phyloP scores from a whole-genome alignment of 768 basidiomycete species.

The Pulveroboletus sp. region DNA sequence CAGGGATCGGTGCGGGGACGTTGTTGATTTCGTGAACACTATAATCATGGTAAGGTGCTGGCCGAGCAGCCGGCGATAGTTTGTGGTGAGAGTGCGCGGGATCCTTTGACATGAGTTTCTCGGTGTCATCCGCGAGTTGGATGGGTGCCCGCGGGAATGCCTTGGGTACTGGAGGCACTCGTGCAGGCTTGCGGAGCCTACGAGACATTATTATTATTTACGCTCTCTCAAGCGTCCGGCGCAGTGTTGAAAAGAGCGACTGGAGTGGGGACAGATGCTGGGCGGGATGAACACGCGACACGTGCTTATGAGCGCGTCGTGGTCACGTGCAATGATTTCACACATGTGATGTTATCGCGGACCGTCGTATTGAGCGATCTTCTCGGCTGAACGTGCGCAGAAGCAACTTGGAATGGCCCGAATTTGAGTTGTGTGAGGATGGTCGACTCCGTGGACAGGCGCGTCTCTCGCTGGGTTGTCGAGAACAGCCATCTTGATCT shows the following conservation, averaged over 20 bases:
- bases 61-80: slow-evolving; percentile 11
- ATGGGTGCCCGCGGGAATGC: slow-evolving; percentile 5
- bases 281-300: slow-evolving; percentile 16
- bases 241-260: slow-evolving; percentile 24
- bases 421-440: no score
- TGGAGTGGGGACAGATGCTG: slow-evolving; percentile 11
- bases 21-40: slow-evolving; percentile 27
- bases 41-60: slow-evolving; percentile 21
- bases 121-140: slow-evolving; percentile 20
- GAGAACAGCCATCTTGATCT: neutral
- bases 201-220: slow-evolving; percentile 18
- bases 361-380: no score
- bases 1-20: slow-evolving; percentile 30
- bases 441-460: slow-evolving; percentile 39
- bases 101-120: slow-evolving; percentile 13
- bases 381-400: no score
- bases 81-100: slow-evolving; percentile 6
- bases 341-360: slow-evolving; percentile 6
- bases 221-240: slow-evolving; percentile 24
- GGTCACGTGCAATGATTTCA: slow-evolving; percentile 32
- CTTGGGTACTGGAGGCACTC: slow-evolving; percentile 8
- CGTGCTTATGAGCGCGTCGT: slow-evolving; percentile 23
- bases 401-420: no score
- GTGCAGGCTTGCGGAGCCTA: slow-evolving; percentile 11
- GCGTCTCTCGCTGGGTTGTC: no score